Conservation (phyloP, 345 rosid species). For the Odontarrhena argentea region DNA sequence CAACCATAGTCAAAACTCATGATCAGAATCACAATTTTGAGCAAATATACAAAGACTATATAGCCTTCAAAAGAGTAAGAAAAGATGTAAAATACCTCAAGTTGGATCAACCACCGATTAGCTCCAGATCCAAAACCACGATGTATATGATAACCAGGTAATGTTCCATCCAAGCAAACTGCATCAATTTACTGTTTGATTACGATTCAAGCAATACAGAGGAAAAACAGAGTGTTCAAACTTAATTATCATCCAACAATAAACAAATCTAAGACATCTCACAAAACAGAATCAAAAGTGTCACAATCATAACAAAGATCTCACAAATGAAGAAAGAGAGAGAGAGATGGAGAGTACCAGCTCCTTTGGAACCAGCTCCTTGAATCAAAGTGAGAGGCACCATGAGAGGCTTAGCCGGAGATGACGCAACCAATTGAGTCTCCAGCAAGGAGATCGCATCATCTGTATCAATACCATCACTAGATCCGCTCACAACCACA, state of each 20-base stretch:
- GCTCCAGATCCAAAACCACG: conserved; percentile 76
- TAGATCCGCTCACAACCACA: conserved; percentile 49
- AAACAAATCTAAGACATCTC: background rate
- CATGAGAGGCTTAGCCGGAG: conserved; percentile 53
- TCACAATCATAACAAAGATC: background rate
- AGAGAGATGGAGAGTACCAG: conserved; percentile 49
- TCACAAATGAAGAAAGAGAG: conserved; percentile 1
- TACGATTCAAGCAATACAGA: background rate
- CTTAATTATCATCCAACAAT: background rate
- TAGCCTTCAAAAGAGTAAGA: background rate
- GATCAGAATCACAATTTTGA: background rate
- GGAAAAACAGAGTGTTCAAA: background rate
- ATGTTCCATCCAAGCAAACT: conserved; percentile 89
- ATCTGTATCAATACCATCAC: conserved; percentile 38
- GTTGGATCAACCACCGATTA: conserved; percentile 77
- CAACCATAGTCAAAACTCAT: background rate
- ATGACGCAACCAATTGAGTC: conserved; percentile 26
- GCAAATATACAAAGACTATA: background rate
- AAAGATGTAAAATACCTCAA: conserved; percentile 56
- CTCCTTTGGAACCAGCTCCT: conserved; percentile 84
- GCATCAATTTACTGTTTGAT: conserved; percentile 17
- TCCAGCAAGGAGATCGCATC: conserved; percentile 43
- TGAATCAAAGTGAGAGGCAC: conserved; percentile 81
- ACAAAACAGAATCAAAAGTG: conserved; percentile 1
- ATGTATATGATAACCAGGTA: conserved; percentile 86